phyloP scores from a whole-genome alignment of 768 basidiomycete genomes.

The Tulasnella calospora region DNA sequence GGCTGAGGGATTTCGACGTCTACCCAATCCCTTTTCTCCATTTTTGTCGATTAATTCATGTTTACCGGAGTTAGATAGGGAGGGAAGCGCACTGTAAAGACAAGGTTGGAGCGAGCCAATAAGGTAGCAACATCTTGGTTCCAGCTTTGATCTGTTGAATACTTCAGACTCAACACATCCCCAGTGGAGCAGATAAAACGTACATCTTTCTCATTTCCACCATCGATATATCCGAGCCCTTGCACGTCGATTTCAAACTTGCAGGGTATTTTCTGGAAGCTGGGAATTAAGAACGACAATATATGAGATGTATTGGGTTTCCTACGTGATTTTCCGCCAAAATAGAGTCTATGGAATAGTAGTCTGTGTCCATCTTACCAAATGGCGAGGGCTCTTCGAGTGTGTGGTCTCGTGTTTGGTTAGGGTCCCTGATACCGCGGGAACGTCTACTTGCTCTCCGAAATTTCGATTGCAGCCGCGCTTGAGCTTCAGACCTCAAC shows the following conservation, averaged over 20 bases:
- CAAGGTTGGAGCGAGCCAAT: constrained; percentile 87
- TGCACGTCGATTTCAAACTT: constrained; percentile 82
- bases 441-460: constrained; percentile 5
- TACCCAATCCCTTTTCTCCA: constrained; percentile 65
- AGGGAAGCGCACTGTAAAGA: constrained; percentile 61
- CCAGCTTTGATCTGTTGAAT: constrained; percentile 61
- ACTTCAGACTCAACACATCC: background rate
- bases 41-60: background rate
- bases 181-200: constrained; percentile 32
- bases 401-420: background rate
- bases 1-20: constrained; percentile 79
- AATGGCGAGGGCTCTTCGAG: background rate
- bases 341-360: constrained; percentile 87
- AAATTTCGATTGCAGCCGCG: constrained; percentile 5
- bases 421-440: background rate
- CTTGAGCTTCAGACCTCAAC: background rate
- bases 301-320: background rate
- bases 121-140: constrained; percentile 75
- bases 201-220: constrained; percentile 79
- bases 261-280: constrained; percentile 78
- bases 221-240: constrained; percentile 84
- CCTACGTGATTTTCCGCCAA: constrained; percentile 83
- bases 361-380: constrained; percentile 73
- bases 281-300: background rate
- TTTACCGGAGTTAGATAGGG: background rate